Percentiles rank a stretch among this genome's conserved stretches.
Conservation (phyloP, 192 early-diverging fungal species). For the Entophlyctis helioformis region DNA sequence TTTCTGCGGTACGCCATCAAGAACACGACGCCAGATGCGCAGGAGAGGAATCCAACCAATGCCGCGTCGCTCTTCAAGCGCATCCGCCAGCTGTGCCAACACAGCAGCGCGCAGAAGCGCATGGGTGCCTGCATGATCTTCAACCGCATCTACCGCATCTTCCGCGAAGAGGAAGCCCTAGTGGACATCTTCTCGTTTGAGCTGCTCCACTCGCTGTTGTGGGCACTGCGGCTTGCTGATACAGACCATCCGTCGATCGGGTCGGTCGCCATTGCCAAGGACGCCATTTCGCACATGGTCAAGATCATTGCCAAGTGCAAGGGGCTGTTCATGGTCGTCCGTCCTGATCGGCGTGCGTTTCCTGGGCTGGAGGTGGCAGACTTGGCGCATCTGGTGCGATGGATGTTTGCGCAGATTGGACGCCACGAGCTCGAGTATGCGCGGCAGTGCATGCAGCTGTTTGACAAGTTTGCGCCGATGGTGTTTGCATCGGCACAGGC, state of each 20-base stretch:
- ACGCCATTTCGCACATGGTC: slow-evolving; percentile 42
- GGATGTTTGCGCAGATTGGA: slow-evolving; percentile 44
- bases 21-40: slow-evolving; percentile 42
- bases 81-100: slow-evolving; percentile 46
- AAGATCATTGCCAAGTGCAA: slow-evolving; percentile 46
- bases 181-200: slow-evolving; percentile 60
- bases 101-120: slow-evolving; percentile 49
- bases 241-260: too few relatives aligned
- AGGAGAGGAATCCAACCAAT: slow-evolving; percentile 46
- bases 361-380: slow-evolving; percentile 26
- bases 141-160: slow-evolving; percentile 56
- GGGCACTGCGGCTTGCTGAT: slow-evolving; percentile 47
- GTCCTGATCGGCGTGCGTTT: slow-evolving; percentile 27
- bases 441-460: slow-evolving; percentile 46
- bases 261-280: too few relatives aligned
- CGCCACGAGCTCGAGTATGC: slow-evolving; percentile 44
- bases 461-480: slow-evolving; percentile 9
- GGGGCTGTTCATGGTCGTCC: slow-evolving; percentile 32
- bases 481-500: too few relatives aligned
- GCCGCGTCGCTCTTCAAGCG: slow-evolving; percentile 58
- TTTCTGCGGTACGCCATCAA: slow-evolving; percentile 70
- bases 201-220: slow-evolving; percentile 52
- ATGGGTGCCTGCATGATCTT: slow-evolving; percentile 57
- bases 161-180: slow-evolving; percentile 51
- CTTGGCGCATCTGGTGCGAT: slow-evolving; percentile 36